Conservation (phyloP, 1,284 basidiomycete genomes). For the Vanrija pseudolonga region DNA sequence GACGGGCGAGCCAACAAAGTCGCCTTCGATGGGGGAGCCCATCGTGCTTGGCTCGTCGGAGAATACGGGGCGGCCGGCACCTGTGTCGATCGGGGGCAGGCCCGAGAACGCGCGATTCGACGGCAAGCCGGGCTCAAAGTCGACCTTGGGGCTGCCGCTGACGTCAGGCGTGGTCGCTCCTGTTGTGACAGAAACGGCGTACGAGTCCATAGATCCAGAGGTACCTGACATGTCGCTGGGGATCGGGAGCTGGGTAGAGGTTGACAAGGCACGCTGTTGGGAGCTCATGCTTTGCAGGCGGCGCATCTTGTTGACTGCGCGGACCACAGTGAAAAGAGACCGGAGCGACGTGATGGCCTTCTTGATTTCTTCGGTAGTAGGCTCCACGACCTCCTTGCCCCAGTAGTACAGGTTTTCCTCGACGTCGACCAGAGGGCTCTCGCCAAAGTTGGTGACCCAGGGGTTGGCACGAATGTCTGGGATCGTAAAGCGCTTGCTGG, state of each 20-base stretch:
- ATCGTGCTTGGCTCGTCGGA: too few relatives aligned
- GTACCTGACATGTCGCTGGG: constrained; percentile 15
- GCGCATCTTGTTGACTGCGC: constrained; percentile 31
- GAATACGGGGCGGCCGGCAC: too few relatives aligned
- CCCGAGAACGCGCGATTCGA: too few relatives aligned
- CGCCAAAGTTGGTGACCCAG: constrained; percentile 44
- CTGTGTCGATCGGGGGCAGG: too few relatives aligned
- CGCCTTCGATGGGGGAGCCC: not conserved
- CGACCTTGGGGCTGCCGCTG: too few relatives aligned
- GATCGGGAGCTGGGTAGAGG: constrained; percentile 11
- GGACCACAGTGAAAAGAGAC: constrained; percentile 45
- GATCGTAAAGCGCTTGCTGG: constrained; percentile 43
- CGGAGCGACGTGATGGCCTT: constrained; percentile 43
- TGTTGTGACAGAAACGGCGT: constrained; percentile 16
- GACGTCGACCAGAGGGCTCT: constrained; percentile 21
- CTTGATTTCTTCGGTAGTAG: constrained; percentile 48
- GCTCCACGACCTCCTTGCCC: constrained; percentile 49
- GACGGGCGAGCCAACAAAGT: not conserved
- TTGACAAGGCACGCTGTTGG: too few relatives aligned
- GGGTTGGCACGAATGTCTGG: constrained; percentile 46
- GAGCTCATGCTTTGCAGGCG: constrained; percentile 3
- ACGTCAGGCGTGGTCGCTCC: not conserved
- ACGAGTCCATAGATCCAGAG: constrained; percentile 44
- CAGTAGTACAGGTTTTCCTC: constrained; percentile 49
- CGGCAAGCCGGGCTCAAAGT: too few relatives aligned